Evolutionary conservation across 2,329 filamentous ascomycete genomes (phyloP).

Genomic region (Cadophora sp.): DNA sequence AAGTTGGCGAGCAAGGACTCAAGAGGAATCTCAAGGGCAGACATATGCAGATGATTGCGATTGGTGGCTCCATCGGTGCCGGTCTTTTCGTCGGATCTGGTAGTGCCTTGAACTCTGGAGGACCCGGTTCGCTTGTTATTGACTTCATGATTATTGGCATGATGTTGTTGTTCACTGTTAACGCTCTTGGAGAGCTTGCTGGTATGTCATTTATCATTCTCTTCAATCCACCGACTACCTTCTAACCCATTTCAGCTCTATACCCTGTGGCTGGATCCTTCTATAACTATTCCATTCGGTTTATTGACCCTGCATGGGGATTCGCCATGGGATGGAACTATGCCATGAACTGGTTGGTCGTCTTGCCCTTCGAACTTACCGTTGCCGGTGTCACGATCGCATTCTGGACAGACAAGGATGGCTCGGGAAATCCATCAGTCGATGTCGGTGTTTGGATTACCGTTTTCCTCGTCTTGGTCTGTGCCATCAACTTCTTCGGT

Average conservation of each 20-base stretch:
- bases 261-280: slow-evolving; percentile 94
- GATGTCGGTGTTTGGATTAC: slow-evolving; percentile 78
- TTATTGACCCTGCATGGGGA: slow-evolving; percentile 93
- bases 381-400: slow-evolving; percentile 83
- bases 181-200: slow-evolving; percentile 89
- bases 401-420: slow-evolving; percentile 70
- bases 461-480: slow-evolving; percentile 80
- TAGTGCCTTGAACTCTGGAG: slow-evolving; percentile 50
- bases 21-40: slow-evolving; percentile 52
- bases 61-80: slow-evolving; percentile 57
- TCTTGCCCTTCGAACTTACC: slow-evolving; percentile 85
- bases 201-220: slow-evolving; percentile 66
- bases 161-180: slow-evolving; percentile 68
- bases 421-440: slow-evolving; percentile 51
- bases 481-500: slow-evolving; percentile 85
- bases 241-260: slow-evolving; percentile 47
- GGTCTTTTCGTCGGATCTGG: slow-evolving; percentile 58
- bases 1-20: slow-evolving; percentile 44
- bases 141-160: slow-evolving; percentile 79
- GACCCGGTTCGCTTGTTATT: slow-evolving; percentile 78
- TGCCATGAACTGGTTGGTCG: slow-evolving; percentile 84
- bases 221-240: background rate
- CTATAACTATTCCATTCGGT: slow-evolving; percentile 88
- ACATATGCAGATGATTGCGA: slow-evolving; percentile 60
- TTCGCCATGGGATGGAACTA: slow-evolving; percentile 97